Evolutionary conservation across 129 eudicot species (phyloP).

Genomic region (Tagetes erecta): DNA sequence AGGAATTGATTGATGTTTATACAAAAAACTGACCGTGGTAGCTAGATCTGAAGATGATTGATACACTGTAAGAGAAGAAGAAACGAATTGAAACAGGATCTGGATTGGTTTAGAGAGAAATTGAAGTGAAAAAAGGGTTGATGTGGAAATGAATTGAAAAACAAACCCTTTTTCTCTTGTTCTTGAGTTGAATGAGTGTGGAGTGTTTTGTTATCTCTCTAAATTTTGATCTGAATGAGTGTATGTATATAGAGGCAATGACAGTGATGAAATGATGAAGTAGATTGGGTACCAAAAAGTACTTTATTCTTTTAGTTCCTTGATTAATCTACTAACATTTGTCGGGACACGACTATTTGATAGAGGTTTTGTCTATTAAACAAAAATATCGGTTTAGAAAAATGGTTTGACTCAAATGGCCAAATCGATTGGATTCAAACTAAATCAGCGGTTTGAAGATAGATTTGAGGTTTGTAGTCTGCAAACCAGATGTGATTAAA

Average conservation of each 20-base stretch:
- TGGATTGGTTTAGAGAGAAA: conserved; percentile 10
- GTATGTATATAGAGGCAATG: conserved; percentile 27
- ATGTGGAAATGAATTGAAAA: conserved; percentile 6
- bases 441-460: no score
- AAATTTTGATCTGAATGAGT: not conserved
- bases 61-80: conserved; percentile 9
- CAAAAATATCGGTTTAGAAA: no score
- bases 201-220: conserved; percentile 23
- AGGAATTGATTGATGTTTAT: not conserved
- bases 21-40: conserved; percentile 37
- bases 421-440: no score
- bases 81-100: conserved; percentile 16
- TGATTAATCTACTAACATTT: no score
- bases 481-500: no score
- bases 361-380: no score
- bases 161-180: conserved; percentile 26
- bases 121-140: conserved; percentile 5
- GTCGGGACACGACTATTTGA: no score
- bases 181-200: conserved; percentile 5
- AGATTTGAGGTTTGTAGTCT: no score
- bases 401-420: no score
- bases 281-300: not conserved
- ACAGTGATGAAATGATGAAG: not conserved
- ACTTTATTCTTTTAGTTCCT: not conserved
- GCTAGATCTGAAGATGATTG: conserved; percentile 42